A percentile compares a stretch with the other conserved stretches of the same genome.
phyloP scores from a whole-genome alignment of 768 basidiomycete species.

The Hericium rajendrae region DNA sequence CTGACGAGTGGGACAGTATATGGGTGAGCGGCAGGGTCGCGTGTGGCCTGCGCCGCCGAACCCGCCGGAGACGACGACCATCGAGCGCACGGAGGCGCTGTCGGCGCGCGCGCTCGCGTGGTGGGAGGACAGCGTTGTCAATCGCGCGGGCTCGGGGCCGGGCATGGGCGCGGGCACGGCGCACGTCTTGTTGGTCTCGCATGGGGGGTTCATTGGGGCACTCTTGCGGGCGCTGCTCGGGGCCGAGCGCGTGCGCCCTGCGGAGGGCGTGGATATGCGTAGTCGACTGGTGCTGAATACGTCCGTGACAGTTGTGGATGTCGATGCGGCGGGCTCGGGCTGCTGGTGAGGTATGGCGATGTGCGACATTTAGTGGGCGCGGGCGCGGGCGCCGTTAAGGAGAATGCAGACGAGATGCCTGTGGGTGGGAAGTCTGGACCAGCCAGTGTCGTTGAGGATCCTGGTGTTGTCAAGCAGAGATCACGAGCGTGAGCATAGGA shows the following conservation, averaged over 20 bases:
- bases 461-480: too few species aligned
- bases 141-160: constrained; percentile 14
- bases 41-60: constrained; percentile 7
- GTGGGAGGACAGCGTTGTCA: constrained; percentile 45
- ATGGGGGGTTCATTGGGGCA: constrained; percentile 53
- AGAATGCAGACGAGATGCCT: constrained; percentile 37
- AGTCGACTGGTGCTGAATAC: constrained; percentile 34
- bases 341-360: constrained; percentile 45
- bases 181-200: constrained; percentile 47
- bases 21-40: constrained; percentile 55
- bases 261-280: constrained; percentile 20
- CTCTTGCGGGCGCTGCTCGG: constrained; percentile 41
- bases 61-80: constrained; percentile 27
- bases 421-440: not conserved
- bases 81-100: constrained; percentile 7
- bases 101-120: constrained; percentile 41
- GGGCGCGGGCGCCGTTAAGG: constrained; percentile 26
- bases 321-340: constrained; percentile 31
- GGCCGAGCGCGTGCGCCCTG: constrained; percentile 28
- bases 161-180: constrained; percentile 1
- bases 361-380: constrained; percentile 37
- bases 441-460: not conserved
- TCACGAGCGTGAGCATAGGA: too few species aligned
- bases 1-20: constrained; percentile 28
- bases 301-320: constrained; percentile 50